Evolutionary conservation across 306 rosid genomes (phyloP).

Genomic region (Lathyrus aphaca): DNA sequence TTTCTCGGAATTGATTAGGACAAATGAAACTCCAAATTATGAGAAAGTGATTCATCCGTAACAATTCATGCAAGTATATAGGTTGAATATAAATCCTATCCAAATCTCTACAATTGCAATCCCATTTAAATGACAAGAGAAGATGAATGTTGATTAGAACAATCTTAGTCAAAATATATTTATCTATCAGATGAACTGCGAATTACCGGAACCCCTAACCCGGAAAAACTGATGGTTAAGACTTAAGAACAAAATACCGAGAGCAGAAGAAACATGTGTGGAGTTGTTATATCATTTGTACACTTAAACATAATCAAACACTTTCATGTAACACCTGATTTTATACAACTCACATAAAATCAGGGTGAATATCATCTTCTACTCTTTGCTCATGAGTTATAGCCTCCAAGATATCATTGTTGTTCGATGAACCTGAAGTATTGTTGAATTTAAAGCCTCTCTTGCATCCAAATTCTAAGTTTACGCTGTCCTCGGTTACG

Average conservation of each 20-base stretch:
- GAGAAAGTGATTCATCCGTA: too few relatives aligned
- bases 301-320: background rate
- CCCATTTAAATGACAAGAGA: background rate
- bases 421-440: slow-evolving; percentile 8
- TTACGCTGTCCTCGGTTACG: slow-evolving; percentile 48
- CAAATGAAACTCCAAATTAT: too few relatives aligned
- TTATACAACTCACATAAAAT: slow-evolving; percentile 56
- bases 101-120: background rate
- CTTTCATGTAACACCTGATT: background rate
- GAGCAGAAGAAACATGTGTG: background rate
- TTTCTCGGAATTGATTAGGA: too few relatives aligned
- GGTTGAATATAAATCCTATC: background rate
- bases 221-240: too few relatives aligned
- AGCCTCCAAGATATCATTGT: slow-evolving; percentile 35
- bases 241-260: too few relatives aligned
- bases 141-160: too few relatives aligned
- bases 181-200: too few relatives aligned
- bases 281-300: background rate
- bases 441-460: slow-evolving; percentile 18
- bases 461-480: slow-evolving; percentile 1
- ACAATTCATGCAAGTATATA: too few relatives aligned
- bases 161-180: too few relatives aligned
- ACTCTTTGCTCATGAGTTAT: slow-evolving; percentile 57
- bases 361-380: slow-evolving; percentile 84
- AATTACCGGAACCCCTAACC: too few relatives aligned